Evolutionary conservation across 1,284 basidiomycete species (phyloP), one percentile per base, ranked within the genome.

Genomic region (Ganoderma resinaceum): DNA sequence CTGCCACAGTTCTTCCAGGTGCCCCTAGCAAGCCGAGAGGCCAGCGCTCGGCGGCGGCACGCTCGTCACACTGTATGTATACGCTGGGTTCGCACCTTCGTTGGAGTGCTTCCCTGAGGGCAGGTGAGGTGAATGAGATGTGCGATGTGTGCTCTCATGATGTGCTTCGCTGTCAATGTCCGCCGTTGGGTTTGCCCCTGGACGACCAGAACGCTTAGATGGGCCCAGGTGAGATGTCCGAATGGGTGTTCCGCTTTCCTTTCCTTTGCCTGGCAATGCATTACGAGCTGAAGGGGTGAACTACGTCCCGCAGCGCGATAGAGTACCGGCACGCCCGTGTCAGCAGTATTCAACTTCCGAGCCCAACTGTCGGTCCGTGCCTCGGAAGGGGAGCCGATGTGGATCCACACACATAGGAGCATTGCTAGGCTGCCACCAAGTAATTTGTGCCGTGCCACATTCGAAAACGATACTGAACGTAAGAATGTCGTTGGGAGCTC

Each of bases 291-390:
- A 33, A 31, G 33, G 16, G 29, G 16, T 33, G 20, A 31, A 33
- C 53, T 31, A 18, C 18, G 5, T 18, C 29, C 53, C 31, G 31
- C 53, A 33, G 31, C 8, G 26, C 31, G 29, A 33, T 55, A 55
- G 53, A 55, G 33, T 33, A 55, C 53, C 53, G 53, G 53, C 53
- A 55, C 53, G 31, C 53, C 53, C 53, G 53, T 55, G 52, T 55
- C 53, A 55, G 31, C 33, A 33, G 23, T 55, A 18, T 8, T 8
- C 7, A 29, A 26, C 31, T 55, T 33, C 53, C 53, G 53, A 14
- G 31, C 53, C 31, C 20, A 33, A 20, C 29, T 52, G 31, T 18
- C 16, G 53, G 53, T 9, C 31, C 31, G 18, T 31, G 20, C 18
- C 7, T 55, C 53, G 53, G 53, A 18, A 33, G 53, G 53, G 18